A percentile compares a stretch with the other conserved stretches of the same genome.
Conservation (phyloP, 805 yeast genomes). For the Lipomyces starkeyi region DNA sequence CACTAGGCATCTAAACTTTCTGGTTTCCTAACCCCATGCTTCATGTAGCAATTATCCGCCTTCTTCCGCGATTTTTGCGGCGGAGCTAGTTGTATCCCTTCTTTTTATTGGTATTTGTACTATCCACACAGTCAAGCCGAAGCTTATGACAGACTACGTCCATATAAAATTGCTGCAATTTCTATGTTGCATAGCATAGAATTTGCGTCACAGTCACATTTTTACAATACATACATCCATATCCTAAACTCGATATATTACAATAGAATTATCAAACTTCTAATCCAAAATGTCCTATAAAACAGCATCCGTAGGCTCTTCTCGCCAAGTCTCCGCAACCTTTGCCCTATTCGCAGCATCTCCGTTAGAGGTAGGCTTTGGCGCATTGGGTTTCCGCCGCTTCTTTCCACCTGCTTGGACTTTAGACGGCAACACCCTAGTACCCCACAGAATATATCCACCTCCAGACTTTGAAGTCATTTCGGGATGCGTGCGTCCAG, state of each 20-base stretch:
- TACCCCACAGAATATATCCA: constrained; percentile 81
- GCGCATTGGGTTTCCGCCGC: constrained; percentile 13
- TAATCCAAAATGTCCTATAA: background rate
- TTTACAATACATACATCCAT: background rate
- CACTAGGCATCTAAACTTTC: too few relatives aligned
- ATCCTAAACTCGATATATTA: background rate
- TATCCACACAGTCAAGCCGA: too few relatives aligned
- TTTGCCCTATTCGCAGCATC: background rate
- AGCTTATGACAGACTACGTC: too few relatives aligned
- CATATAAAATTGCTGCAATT: too few relatives aligned
- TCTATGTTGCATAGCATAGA: too few relatives aligned
- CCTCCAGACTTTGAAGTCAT: constrained; percentile 96
- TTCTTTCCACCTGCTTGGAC: constrained; percentile 33
- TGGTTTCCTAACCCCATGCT: too few relatives aligned
- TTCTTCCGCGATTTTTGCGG: too few relatives aligned
- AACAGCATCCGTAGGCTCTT: background rate
- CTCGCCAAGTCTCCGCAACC: background rate
- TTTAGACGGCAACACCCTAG: constrained; percentile 70
- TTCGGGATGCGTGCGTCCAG: constrained; percentile 91
- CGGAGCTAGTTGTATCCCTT: too few relatives aligned
- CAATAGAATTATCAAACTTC: background rate
- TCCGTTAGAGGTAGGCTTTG: background rate
- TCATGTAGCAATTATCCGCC: too few relatives aligned
- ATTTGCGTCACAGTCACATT: background rate
- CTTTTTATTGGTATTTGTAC: too few relatives aligned